A percentile compares a stretch with the other conserved stretches of the same genome.
phyloP scores from a whole-genome alignment of 257 asterid genomes.

The Plantago ovata region DNA sequence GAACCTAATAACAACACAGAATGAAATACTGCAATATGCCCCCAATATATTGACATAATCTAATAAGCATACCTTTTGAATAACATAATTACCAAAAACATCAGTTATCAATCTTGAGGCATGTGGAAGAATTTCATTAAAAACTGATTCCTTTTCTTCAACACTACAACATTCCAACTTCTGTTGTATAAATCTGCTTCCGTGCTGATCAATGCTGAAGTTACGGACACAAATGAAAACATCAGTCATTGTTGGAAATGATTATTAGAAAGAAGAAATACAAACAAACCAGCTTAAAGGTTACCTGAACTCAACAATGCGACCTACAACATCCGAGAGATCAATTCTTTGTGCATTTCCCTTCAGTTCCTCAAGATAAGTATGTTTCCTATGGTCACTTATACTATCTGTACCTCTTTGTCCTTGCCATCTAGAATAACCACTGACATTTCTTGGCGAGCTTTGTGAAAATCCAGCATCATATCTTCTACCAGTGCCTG shows the following conservation, averaged over 20 bases:
- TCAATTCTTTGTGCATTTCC: slow-evolving; percentile 59
- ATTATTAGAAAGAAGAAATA: background rate
- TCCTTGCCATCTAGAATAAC: slow-evolving; percentile 62
- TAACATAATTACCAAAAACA: slow-evolving; percentile 89
- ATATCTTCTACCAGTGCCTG: slow-evolving; percentile 51
- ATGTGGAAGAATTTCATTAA: slow-evolving; percentile 73
- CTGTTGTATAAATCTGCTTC: slow-evolving; percentile 88
- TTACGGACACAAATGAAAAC: slow-evolving; percentile 18
- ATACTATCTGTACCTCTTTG: slow-evolving; percentile 52
- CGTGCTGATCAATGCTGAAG: slow-evolving; percentile 81
- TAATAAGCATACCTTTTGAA: slow-evolving; percentile 64
- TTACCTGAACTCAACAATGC: slow-evolving; percentile 76
- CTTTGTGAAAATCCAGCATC: slow-evolving; percentile 48
- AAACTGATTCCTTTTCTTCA: slow-evolving; percentile 70
- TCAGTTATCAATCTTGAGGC: slow-evolving; percentile 75
- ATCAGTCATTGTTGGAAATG: background rate
- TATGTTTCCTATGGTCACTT: slow-evolving; percentile 48
- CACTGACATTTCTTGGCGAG: slow-evolving; percentile 45
- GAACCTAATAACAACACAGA: background rate
- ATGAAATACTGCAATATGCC: slow-evolving; percentile 7
- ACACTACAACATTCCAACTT: slow-evolving; percentile 69
- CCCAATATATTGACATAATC: slow-evolving; percentile 2
- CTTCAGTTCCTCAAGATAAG: slow-evolving; percentile 81
- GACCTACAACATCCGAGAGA: slow-evolving; percentile 67
- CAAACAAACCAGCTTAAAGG: background rate